These are phyloP conservation scores for Cordia subcordata DNA, from an alignment of 257 asterid species.

Conservation along the genomic window DNA sequence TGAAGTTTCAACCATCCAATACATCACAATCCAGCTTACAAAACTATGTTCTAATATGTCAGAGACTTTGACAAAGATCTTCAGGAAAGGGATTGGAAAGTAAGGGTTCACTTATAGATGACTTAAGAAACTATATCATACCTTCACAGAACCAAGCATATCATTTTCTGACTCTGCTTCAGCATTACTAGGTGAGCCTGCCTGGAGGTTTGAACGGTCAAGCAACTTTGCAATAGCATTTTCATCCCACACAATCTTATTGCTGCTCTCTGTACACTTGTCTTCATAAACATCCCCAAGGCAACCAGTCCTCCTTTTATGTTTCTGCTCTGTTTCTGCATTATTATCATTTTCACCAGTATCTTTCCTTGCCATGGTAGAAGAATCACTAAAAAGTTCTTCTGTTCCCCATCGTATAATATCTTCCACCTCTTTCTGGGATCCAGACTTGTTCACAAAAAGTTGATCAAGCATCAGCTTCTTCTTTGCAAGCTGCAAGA, in stretches of 20 bases:
- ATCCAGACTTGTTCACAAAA: slow-evolving; percentile 89
- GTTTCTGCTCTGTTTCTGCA: slow-evolving; percentile 58
- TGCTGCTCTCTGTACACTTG: slow-evolving; percentile 77
- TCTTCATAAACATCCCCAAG: slow-evolving; percentile 95
- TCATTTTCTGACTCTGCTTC: slow-evolving; percentile 72
- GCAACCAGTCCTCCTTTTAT: slow-evolving; percentile 75
- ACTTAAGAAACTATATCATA: slow-evolving; percentile 15
- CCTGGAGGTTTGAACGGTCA: slow-evolving; percentile 73
- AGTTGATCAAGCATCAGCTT: slow-evolving; percentile 98
- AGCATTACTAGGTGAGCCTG: slow-evolving; percentile 66
- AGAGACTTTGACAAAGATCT: background rate
- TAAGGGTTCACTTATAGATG: background rate
- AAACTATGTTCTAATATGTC: no score
- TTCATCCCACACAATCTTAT: slow-evolving; percentile 85
- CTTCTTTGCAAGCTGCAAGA: slow-evolving; percentile 96
- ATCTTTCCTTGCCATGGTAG: slow-evolving; percentile 43
- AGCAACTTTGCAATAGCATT: slow-evolving; percentile 77
- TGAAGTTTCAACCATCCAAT: no score
- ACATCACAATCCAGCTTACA: no score
- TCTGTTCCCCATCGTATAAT: slow-evolving; percentile 97
- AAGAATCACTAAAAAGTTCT: slow-evolving; percentile 81
- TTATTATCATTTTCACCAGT: slow-evolving; percentile 42
- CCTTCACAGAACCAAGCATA: slow-evolving; percentile 98
- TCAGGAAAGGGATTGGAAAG: background rate
- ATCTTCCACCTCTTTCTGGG: slow-evolving; percentile 94